Base-by-base conservation (phyloP, 768 basidiomycete genomes). In the Gymnopilus junonius region DNA sequence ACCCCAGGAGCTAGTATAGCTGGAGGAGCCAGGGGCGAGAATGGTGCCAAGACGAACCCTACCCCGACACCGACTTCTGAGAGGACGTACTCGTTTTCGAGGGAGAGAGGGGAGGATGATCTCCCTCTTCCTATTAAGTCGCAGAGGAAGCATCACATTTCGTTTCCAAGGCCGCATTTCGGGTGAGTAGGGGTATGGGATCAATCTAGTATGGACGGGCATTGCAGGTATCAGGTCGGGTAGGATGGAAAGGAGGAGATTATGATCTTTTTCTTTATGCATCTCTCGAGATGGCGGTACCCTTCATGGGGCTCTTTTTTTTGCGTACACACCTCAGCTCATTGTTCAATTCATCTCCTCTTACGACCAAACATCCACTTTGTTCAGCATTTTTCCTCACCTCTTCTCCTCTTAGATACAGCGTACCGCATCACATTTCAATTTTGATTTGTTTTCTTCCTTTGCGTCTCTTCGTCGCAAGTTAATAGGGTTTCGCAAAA, bases 71-170 rank as follows among this genome's bases (percentile, higher is more conserved):
- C 46, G 21, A 34, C 48, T 29, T 55, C 54, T 12, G 57, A 53
- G 17, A 42, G 57, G 15, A 40, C 40, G 14, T 43, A 55, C 20
- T 46, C 34, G 8, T 55, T 59, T 32, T 25, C 37, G 17, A 55
- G 39, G 37, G 54, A 55, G 23, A 32, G 39, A 40, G 21, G 35
- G 21, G 35, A 55, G 54, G 65, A 72, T 10, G 60, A 66, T 17
- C 35, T 65, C 3, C 68, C 70, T 8, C 56, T 72, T 17, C 71
- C 71, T 23, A 68, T 71, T 54, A 72, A 72, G 37, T 69, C 67
- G 10, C 70, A 69, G 62, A 56, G 71, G 43, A 72, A 72, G 34
- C 71, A 72, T 31, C 61, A 69, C 53, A 66, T 69, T 45, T 65
- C 66, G 48, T 66, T 66, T 35, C 51, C 66, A 4, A 39, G 54